Evolutionary conservation across 176 grass and related monocot genomes (phyloP).

Genomic region (Alloteropsis semialata): DNA sequence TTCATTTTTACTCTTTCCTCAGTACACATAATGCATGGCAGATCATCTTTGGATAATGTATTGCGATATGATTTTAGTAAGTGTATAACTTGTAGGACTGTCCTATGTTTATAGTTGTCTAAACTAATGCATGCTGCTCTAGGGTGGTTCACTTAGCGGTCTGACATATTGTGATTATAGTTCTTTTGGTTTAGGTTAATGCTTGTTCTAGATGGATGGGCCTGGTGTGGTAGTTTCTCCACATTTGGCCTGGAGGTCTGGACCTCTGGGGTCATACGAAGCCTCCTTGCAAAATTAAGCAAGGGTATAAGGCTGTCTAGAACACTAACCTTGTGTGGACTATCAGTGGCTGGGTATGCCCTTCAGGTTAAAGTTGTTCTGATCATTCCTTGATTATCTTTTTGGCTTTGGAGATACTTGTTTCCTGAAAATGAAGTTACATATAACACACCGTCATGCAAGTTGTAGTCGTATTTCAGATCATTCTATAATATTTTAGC

Average conservation of each 20-base stretch:
- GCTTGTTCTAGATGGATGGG: background rate
- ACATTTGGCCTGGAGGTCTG: background rate
- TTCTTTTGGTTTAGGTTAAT: background rate
- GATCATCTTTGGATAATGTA: background rate
- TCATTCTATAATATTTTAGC: background rate
- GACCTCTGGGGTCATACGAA: background rate
- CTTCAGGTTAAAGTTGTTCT: background rate
- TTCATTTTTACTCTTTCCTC: background rate
- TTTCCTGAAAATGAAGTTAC: background rate
- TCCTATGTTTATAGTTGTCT: background rate
- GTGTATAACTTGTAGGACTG: background rate
- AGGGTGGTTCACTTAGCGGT: background rate
- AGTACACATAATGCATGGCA: background rate
- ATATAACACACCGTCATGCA: background rate
- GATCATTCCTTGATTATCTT: slow-evolving; percentile 1
- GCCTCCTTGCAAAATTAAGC: background rate
- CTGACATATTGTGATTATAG: background rate
- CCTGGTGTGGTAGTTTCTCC: background rate
- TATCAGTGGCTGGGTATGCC: background rate
- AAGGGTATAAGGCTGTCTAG: background rate
- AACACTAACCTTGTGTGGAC: background rate
- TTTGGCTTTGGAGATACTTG: background rate
- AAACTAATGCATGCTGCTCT: background rate
- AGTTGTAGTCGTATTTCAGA: background rate
- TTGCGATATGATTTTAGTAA: background rate